Base-by-base conservation (phyloP, 2,329 filamentous ascomycete species). In the Alternaria burnsii region DNA sequence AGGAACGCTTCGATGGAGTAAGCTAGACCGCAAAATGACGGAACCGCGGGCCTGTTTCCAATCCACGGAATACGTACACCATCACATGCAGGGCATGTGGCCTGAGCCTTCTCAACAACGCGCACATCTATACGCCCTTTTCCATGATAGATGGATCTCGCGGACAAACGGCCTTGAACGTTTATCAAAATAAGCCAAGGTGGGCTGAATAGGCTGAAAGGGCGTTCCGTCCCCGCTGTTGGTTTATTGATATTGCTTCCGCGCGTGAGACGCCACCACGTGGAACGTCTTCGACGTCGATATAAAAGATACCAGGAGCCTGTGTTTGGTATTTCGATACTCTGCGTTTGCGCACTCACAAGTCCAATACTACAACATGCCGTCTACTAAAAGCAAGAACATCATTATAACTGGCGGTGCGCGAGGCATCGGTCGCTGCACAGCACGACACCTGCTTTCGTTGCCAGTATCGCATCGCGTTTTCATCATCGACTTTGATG, bases 401-500 rank as follows among this genome's bases (percentile, higher is more conserved):
- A 71, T 73, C 47, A 71, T 80, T 66, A 75, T 80, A 55, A 78
- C 76, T 20, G 80, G 80, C 30, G 80, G 76, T 30, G 80, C 79
- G 3, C 74, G 78, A 52, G 82, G 81, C 40, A 81, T 84, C 54
- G 81, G 82, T 42, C 77, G 81, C 50, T 77, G 73, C 52, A 73
- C 81, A 46, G 75, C 79, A 36, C 79, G 81, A 12, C 77, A 79
- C 55, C 77, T 83, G 24, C 76, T 80, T 26, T 63, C 69, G 2
- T 62, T 67, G 16, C 63, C 74, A 24, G 62, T 67, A 8, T 78
- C 80, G 41, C 78, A 83, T 71, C 76, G 76, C 26, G 75, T 83
- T 52, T 80, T 81, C 65, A 75, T 82, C 34, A 70, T 83, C 48
- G 81, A 83, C 58, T 73, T 79, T 58, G 77, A 83, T 63, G 71